A percentile compares a stretch with the other conserved stretches of the same genome.
Conservation (phyloP, 108 stramenopile species). For the Cyclotella atomus region DNA sequence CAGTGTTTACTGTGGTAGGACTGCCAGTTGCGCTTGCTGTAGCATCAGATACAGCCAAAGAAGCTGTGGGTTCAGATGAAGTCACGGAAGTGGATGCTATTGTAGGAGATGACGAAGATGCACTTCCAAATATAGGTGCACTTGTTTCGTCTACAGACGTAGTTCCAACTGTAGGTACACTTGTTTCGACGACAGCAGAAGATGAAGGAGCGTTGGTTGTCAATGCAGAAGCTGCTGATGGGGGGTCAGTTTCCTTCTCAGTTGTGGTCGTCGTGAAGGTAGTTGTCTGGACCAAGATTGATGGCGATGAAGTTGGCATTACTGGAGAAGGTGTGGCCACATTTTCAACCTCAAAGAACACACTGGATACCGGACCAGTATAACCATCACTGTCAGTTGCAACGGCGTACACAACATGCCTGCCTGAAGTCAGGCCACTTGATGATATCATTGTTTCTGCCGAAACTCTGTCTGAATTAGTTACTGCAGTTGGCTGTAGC, state of each 20-base stretch:
- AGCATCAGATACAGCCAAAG: neutral
- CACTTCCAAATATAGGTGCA: neutral
- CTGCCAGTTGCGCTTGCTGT: neutral
- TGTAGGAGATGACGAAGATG: constrained; percentile 2
- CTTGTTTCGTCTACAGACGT: neutral
- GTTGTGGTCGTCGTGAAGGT: neutral
- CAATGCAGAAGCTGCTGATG: constrained; percentile 10
- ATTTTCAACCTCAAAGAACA: constrained; percentile 29
- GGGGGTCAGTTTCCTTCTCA: constrained; percentile 1
- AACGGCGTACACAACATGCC: constrained; percentile 42
- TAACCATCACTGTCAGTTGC: constrained; percentile 55
- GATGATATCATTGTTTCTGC: constrained; percentile 11
- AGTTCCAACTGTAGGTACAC: neutral
- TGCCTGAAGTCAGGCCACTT: constrained; percentile 14
- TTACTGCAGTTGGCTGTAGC: constrained; percentile 8
- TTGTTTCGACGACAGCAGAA: neutral
- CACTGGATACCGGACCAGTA: constrained; percentile 44
- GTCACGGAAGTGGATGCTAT: neutral
- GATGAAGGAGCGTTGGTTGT: too few relatives aligned
- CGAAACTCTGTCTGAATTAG: neutral
- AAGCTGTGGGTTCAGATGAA: neutral
- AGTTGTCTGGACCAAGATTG: neutral
- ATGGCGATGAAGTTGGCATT: neutral
- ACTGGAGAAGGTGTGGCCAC: constrained; percentile 5
- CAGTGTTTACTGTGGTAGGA: too few relatives aligned